Conservation (phyloP, 164 flowering plant species). For the Amborella trichopoda region DNA sequence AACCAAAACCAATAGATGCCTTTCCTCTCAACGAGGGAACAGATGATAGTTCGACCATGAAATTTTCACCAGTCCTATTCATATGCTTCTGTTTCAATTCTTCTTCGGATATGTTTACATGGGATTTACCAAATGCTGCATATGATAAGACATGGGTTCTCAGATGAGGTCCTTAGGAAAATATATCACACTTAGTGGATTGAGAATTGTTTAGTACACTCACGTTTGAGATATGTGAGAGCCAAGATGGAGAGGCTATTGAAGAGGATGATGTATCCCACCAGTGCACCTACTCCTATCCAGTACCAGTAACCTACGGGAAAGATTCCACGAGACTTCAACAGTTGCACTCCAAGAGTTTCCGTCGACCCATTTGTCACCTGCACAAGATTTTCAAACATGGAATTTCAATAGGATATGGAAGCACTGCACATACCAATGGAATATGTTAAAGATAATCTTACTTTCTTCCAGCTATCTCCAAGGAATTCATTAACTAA, state of each 20-base stretch:
- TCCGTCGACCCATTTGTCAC: constrained; percentile 3
- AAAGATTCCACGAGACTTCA: constrained; percentile 22
- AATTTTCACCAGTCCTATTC: constrained; percentile 7
- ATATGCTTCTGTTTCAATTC: constrained; percentile 11
- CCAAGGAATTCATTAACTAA: constrained; percentile 32
- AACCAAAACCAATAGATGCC: constrained; percentile 3
- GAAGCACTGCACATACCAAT: not conserved
- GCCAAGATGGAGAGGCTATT: constrained; percentile 26
- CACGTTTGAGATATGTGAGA: constrained; percentile 22
- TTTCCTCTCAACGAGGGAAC: too few species aligned
- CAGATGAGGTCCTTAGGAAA: not conserved
- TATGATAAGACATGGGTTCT: not conserved
- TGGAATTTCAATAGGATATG: not conserved
- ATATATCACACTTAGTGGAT: not conserved
- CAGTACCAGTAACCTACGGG: constrained; percentile 29
- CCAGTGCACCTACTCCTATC: constrained; percentile 25
- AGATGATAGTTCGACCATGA: constrained; percentile 3
- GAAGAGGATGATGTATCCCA: constrained; percentile 23
- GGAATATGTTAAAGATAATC: not conserved
- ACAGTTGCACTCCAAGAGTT: constrained; percentile 13
- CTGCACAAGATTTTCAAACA: constrained; percentile 3
- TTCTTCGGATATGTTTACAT: constrained; percentile 16
- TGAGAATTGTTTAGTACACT: constrained; percentile 1
- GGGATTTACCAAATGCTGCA: constrained; percentile 26
- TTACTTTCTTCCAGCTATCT: constrained; percentile 26